Conservation (phyloP, 2,329 filamentous ascomycete species). For the Fusarium zealandicum region DNA sequence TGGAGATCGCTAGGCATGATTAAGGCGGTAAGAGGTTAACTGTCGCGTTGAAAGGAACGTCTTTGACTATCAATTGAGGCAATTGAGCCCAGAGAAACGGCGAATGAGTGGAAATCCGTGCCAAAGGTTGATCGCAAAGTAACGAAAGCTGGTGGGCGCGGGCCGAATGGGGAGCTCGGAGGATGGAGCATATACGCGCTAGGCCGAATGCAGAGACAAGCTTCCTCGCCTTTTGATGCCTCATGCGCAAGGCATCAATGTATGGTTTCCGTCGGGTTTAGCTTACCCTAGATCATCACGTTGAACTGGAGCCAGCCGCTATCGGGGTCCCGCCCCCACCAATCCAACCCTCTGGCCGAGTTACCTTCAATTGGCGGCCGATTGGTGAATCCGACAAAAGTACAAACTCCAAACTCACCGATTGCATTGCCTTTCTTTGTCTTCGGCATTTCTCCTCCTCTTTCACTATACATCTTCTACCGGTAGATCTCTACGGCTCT, state of each 20-base stretch:
- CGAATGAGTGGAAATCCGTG: conserved; percentile 14
- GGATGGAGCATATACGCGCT: neutral
- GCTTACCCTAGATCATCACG: conserved; percentile 21
- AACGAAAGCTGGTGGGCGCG: conserved; percentile 11
- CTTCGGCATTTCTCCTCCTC: neutral
- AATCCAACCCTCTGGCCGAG: neutral
- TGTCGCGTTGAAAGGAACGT: neutral
- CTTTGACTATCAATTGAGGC: neutral
- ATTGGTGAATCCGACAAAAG: conserved; percentile 24
- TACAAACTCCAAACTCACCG: conserved; percentile 28
- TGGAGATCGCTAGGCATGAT: conserved; percentile 45
- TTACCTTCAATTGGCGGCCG: conserved; percentile 4
- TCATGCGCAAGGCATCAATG: conserved; percentile 25
- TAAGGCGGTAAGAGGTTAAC: neutral
- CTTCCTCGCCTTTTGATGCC: conserved; percentile 11
- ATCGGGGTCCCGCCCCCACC: no score
- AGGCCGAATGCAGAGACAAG: conserved; percentile 14
- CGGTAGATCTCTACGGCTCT: neutral
- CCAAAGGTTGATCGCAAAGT: neutral
- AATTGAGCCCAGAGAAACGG: neutral
- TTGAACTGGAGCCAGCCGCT: neutral
- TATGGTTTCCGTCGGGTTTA: no score
- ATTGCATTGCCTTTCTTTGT: neutral
- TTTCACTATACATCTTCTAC: neutral
- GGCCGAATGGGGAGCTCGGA: neutral